Evolutionary conservation across 2,329 filamentous ascomycete species (phyloP), one percentile per base, ranked within the genome.

Genomic region (Botrytis deweyae): DNA sequence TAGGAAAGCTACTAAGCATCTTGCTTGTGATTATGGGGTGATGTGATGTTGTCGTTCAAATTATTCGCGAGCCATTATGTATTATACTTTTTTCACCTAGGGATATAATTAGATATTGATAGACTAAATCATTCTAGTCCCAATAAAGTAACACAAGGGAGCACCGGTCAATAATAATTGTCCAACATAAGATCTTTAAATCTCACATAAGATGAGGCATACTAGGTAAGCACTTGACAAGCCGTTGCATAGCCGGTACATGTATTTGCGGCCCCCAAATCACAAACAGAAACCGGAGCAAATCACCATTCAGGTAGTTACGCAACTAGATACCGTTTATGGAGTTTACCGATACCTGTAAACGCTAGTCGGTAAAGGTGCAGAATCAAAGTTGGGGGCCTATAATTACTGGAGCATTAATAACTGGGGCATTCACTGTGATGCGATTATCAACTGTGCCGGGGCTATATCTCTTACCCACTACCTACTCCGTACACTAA

Each of bases 381-480:
- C 64, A 67, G 64, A 52, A n/a, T 29, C 33, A 67, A 67, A 67
- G 22, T 55, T 67, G 64, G 64, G 33, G 64, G 64, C 46, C 44
- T 67, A 20, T 38, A n/a, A 38, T 67, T 44, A 67, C 44, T 66
- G 42, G 46, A 6, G 22, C 22, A n/a, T 52, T n/a, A 55, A 55
- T 55, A 55, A 55, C 49, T 49, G 20, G 42, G 25, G 5, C 25
- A 29, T 55, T 55, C 36, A 63, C 36, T 42, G 61, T 62, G 59
- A 38, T 62, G 36, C n/a, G 29, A 33, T 33, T n/a, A 59, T 16
- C 7, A 25, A 42, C 61, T 63, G 61, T 63, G 61, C 61, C 38
- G 61, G 36, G 61, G 61, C 38, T 46, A n/a, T 42, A 42, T 38
- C 25, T 14, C 12, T 4, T 14, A 36, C 29, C 18, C 58, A 36